A percentile compares a stretch with the other conserved stretches of the same genome.
phyloP scores from a whole-genome alignment of 192 early-diverging fungal genomes.

The Coemansia sp. region DNA sequence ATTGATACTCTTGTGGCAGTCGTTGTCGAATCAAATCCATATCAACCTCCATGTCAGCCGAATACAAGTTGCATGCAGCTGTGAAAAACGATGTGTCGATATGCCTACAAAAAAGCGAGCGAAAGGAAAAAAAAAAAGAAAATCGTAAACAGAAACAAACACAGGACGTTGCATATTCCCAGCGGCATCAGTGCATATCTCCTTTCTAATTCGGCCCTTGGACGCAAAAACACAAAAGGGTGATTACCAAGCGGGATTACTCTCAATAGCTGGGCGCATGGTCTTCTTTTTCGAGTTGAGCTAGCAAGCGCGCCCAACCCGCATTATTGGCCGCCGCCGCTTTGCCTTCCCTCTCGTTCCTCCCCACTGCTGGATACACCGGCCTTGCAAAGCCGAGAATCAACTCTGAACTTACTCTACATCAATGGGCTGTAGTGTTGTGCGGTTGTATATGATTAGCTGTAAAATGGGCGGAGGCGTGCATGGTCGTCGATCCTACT shows the following conservation, averaged over 20 bases:
- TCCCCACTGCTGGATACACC: no score
- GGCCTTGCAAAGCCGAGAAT: background rate
- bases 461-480: slow-evolving; percentile 68
- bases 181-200: background rate
- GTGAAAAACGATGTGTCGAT: slow-evolving; percentile 46
- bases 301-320: no score
- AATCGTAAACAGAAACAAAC: background rate
- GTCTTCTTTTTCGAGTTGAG: no score
- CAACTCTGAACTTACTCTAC: slow-evolving; percentile 29
- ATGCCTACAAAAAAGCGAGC: slow-evolving; percentile 12
- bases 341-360: no score
- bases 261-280: no score
- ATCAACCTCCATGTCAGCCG: slow-evolving; percentile 34
- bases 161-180: background rate
- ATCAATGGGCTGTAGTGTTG: slow-evolving; percentile 33
- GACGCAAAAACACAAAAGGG: no score
- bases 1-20: slow-evolving; percentile 22
- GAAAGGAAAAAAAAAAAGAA: slow-evolving; percentile 6
- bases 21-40: slow-evolving; percentile 52
- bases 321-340: no score
- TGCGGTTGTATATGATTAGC: slow-evolving; percentile 57
- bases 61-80: slow-evolving; percentile 39
- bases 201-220: background rate
- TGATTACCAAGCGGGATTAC: no score
- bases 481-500: slow-evolving; percentile 61